A percentile compares a stretch with the other conserved stretches of the same genome.
Conservation (phyloP, 306 rosid species). For the Quercus variabilis region DNA sequence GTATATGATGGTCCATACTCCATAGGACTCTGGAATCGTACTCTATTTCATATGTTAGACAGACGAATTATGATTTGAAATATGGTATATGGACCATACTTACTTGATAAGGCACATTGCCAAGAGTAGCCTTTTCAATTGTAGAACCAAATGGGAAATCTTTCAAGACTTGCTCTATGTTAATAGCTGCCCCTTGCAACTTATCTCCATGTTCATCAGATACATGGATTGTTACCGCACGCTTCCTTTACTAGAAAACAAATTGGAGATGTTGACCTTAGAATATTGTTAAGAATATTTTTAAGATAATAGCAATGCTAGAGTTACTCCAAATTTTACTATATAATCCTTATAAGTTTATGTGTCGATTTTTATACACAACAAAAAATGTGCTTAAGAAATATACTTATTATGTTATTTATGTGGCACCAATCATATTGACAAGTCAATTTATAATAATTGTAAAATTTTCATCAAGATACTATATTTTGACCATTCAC, state of each 20-base stretch:
- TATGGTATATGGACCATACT: background rate
- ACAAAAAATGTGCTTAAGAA: too few species aligned
- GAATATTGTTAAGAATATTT: background rate
- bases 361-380: too few species aligned
- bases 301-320: background rate
- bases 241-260: slow-evolving; percentile 61
- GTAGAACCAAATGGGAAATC: slow-evolving; percentile 93
- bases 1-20: too few species aligned
- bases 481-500: too few species aligned
- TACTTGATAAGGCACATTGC: slow-evolving; percentile 78
- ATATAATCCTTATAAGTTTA: too few species aligned
- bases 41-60: too few species aligned
- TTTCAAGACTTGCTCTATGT: slow-evolving; percentile 52
- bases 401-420: too few species aligned
- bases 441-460: too few species aligned
- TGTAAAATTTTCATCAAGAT: too few species aligned
- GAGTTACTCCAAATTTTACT: too few species aligned
- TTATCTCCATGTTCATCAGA: slow-evolving; percentile 51
- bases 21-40: too few species aligned
- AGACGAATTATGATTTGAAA: background rate
- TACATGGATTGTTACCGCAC: slow-evolving; percentile 68
- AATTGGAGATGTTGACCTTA: background rate
- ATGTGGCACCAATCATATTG: too few species aligned
- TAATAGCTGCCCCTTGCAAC: slow-evolving; percentile 54
- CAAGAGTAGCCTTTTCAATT: slow-evolving; percentile 69